phyloP scores from a whole-genome alignment of 768 basidiomycete genomes.

The Tubosaeta sp. region DNA sequence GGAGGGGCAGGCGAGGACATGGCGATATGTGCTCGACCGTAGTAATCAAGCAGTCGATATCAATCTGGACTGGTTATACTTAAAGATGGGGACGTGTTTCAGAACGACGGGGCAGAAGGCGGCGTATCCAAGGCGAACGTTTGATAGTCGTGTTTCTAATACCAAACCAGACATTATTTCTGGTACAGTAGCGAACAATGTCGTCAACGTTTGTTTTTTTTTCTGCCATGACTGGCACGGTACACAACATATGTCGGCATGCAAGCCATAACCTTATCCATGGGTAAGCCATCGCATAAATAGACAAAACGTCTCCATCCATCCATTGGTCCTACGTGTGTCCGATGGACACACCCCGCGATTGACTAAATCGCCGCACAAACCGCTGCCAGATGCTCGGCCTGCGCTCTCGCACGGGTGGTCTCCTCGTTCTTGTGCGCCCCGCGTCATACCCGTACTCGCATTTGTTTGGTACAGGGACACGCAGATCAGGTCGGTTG shows the following conservation, averaged over 20 bases:
- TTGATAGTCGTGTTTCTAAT: not conserved
- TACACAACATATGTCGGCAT: not conserved
- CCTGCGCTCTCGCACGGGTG: constrained; percentile 13
- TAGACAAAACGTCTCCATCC: not conserved
- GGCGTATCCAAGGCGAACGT: constrained; percentile 11
- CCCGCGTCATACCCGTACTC: constrained; percentile 1
- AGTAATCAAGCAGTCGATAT: not conserved
- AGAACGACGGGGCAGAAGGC: constrained; percentile 1
- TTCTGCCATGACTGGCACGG: not conserved
- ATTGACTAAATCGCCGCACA: constrained; percentile 22
- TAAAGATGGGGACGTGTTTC: constrained; percentile 13
- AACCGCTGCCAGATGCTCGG: constrained; percentile 26
- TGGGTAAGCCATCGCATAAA: not conserved
- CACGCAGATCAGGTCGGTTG: constrained; percentile 5
- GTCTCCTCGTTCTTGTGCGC: not conserved
- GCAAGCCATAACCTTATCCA: not conserved
- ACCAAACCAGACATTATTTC: not conserved
- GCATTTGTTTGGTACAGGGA: not conserved
- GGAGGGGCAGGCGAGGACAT: constrained; percentile 11
- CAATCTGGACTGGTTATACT: constrained; percentile 5
- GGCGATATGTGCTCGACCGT: not conserved
- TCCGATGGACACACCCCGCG: constrained; percentile 15
- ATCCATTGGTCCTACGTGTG: constrained; percentile 8
- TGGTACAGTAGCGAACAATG: not conserved
- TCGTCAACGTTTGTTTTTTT: not conserved